Base-by-base conservation (phyloP, 306 rosid species). In the Gastrolobium bilobum region DNA sequence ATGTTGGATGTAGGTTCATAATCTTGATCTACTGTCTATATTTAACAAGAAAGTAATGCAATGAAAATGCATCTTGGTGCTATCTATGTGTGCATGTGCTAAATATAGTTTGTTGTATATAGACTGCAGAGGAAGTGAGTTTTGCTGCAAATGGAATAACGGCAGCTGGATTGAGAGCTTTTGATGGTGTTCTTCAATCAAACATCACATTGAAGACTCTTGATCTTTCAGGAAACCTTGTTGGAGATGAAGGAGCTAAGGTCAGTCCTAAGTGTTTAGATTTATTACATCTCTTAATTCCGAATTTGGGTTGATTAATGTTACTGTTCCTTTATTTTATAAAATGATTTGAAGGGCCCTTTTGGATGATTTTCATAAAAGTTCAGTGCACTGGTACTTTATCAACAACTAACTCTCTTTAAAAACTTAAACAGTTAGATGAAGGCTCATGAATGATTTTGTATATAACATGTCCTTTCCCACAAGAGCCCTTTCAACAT, bases 121-220 rank as follows among this genome's bases (percentile, higher is more conserved):
- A 95, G 99, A 89, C 86, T 66, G 98, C 86, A 61, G 98, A 95
- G 88, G 99, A 89, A 84, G 94, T 91, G 65, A 93, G 90, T 84
- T 93, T 95, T 88, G 94, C 98, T 79, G 97, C 98, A 69, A 95
- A 95, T 76, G 99, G 99, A 84, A 91, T 95, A 86, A 95, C 99
- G 51, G 97, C 90, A 6, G 84, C 90, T 70, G 99, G 99, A 66
- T 63, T 95, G 75, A 95, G 81, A 83, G 98, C 99, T 29, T 92
- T 95, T 86, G 99, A 95, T 81, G 97, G 98, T 11, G 90, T 93
- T 89, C 99, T 95, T 79, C 99, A 91, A 85, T 81, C 97, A 80
- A 95, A 93, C 79, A 77, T 91, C 79, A 84, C 89, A 75, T 90
- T 95, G 78, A 93, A 88, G 84, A 87, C 81, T 72, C 99, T 95